Base-by-base conservation (phyloP, 805 yeast species). In the Nakazawaea wyomingensis region DNA sequence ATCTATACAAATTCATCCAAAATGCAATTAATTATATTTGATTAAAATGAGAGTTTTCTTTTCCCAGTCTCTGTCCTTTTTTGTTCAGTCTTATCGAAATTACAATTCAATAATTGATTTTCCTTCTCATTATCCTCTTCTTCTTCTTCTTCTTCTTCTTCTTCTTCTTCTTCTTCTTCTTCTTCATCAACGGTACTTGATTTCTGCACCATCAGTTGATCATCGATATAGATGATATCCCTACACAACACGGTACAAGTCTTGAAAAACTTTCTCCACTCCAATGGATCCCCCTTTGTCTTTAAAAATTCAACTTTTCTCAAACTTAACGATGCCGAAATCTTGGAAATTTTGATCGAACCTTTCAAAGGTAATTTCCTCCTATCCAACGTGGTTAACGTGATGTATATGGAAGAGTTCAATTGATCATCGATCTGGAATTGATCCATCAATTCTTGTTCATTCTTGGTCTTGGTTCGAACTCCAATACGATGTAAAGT, bases 201-300 rank as follows among this genome's bases (percentile, higher is more conserved):
- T n/a, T n/a, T n/a, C n/a, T n/a, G n/a, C n/a, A n/a, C n/a, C 27
- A 24, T 33, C 18, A 27, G n/a, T 19, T 34, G 32, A 5, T 37
- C 45, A 29, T 61, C 78, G 11, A 71, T 59, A 43, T 68, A 72
- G 10, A 78, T 78, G 4, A 75, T 69, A 31, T 76, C 80, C 54
- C 81, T 71, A 50, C 84, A 78, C n/a, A 72, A 54, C 9, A 75
- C 57, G 1, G 81, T 73, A 24, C 79, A 66, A 37, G 69, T 68
- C 53, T 79, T 78, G 61, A 83, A 82, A 16, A 82, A 61, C 13
- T 79, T 61, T 58, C 89, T 68, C 89, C 89, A 82, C 56, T 82
- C 89, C 32, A 82, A 55, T 0, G 89, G 88, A 59, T 82, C 88
- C 0, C 85, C 86, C 28, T 70, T 69, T 3, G 71, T 63, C 50